These are phyloP conservation scores for Claviceps fusiformis DNA, from an alignment of 2,329 filamentous ascomycete genomes.

Conservation along the genomic window DNA sequence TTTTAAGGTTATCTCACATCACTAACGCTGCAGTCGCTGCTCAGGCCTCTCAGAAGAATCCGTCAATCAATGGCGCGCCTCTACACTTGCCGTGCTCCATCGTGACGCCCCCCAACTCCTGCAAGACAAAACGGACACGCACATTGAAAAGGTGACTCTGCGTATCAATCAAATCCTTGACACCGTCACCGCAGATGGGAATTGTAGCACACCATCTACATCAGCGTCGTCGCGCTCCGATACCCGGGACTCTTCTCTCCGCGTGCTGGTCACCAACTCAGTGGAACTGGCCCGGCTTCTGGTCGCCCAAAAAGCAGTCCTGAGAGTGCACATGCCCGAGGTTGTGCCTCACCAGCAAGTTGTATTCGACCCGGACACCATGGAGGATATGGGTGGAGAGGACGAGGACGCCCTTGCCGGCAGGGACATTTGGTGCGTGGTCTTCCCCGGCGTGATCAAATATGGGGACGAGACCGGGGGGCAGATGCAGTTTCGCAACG, in stretches of 20 bases:
- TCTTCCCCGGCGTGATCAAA: conserved; percentile 52
- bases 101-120: conserved; percentile 36
- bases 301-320: conserved; percentile 43
- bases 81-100: conserved; percentile 46
- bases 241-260: conserved; percentile 38
- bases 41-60: conserved; percentile 31
- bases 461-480: conserved; percentile 50
- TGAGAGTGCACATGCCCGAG: conserved; percentile 41
- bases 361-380: conserved; percentile 42
- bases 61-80: conserved; percentile 53
- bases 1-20: too few relatives aligned
- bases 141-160: conserved; percentile 29
- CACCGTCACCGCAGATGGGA: conserved; percentile 27
- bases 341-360: conserved; percentile 38
- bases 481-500: conserved; percentile 45
- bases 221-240: conserved; percentile 22
- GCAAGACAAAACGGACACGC: conserved; percentile 27
- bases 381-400: conserved; percentile 54
- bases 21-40: too few relatives aligned
- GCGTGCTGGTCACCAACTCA: conserved; percentile 35
- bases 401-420: conserved; percentile 40
- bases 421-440: conserved; percentile 46
- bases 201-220: conserved; percentile 3
- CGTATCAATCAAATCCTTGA: conserved; percentile 36
- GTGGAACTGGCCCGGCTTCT: conserved; percentile 44